Percentiles rank a stretch among this genome's conserved stretches.
phyloP scores from a whole-genome alignment of 1,284 basidiomycete genomes.

The Rhodotorula sp. region DNA sequence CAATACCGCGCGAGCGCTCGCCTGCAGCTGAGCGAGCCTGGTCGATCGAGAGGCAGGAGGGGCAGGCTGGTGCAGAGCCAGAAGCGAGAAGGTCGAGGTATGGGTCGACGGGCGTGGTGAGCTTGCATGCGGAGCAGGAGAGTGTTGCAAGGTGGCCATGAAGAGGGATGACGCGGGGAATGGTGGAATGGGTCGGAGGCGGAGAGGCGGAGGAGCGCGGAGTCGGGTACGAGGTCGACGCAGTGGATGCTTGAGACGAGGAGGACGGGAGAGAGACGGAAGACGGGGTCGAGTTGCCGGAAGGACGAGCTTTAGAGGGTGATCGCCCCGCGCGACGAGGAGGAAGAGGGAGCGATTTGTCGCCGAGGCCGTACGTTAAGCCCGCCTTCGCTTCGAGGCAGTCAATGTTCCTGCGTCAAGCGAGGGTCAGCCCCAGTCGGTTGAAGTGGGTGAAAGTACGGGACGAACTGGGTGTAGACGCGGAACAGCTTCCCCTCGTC shows the following conservation, averaged over 20 bases:
- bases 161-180: conserved; percentile 78
- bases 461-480: conserved; percentile 73
- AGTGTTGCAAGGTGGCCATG: conserved; percentile 79
- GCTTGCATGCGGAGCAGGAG: conserved; percentile 76
- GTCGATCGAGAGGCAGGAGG: conserved; percentile 70
- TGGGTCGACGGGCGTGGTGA: conserved; percentile 56
- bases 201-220: conserved; percentile 6
- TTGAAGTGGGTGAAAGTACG: too few relatives aligned
- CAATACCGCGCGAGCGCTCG: conserved; percentile 76
- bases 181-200: conserved; percentile 20
- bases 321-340: conserved; percentile 11
- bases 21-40: conserved; percentile 65
- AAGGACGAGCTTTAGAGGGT: neutral
- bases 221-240: conserved; percentile 8
- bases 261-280: neutral
- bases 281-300: neutral
- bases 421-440: neutral
- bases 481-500: conserved; percentile 72
- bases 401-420: conserved; percentile 66
- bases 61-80: conserved; percentile 63
- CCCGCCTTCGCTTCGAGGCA: conserved; percentile 81
- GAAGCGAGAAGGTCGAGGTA: conserved; percentile 60
- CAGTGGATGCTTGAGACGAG: neutral
- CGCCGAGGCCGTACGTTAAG: conserved; percentile 65
- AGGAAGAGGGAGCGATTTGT: conserved; percentile 25